Evolutionary conservation across 2,329 filamentous ascomycete species (phyloP).

Genomic region (Calonectria pseudoreteaudii): DNA sequence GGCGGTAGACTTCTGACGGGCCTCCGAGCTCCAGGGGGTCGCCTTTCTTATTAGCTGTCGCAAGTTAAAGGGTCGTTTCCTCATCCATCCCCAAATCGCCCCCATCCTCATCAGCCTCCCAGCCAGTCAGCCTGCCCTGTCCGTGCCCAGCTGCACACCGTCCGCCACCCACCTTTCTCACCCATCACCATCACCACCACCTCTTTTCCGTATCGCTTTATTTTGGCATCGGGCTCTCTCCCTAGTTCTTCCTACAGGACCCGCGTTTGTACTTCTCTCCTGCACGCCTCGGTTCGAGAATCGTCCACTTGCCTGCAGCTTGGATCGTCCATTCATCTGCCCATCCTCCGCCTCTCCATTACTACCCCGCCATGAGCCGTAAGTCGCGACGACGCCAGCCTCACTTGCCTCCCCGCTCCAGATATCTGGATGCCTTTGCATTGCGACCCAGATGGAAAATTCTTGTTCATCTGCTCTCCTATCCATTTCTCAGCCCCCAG

Average conservation of each 20-base stretch:
- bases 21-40: slow-evolving; percentile 6
- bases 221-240: slow-evolving; percentile 12
- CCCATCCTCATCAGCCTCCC: slow-evolving; percentile 1
- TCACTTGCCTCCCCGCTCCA: slow-evolving; percentile 35
- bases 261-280: slow-evolving; percentile 4
- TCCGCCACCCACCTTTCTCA: slow-evolving; percentile 5
- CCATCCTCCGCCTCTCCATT: slow-evolving; percentile 38
- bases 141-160: slow-evolving; percentile 4
- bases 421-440: slow-evolving; percentile 14
- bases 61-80: slow-evolving; percentile 21
- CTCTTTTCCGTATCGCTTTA: background rate
- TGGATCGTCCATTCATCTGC: slow-evolving; percentile 24
- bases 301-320: background rate
- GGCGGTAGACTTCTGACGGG: slow-evolving; percentile 1
- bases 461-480: background rate
- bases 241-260: background rate
- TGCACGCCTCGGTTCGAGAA: background rate
- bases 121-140: slow-evolving; percentile 6
- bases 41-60: slow-evolving; percentile 16
- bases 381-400: slow-evolving; percentile 45
- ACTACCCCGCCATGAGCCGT: slow-evolving; percentile 46
- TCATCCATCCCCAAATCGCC: slow-evolving; percentile 11
- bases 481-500: background rate
- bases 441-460: background rate
- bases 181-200: slow-evolving; percentile 1